Conservation (phyloP, 192 early-diverging fungal species). For the Phlyctochytrium arcticum region DNA sequence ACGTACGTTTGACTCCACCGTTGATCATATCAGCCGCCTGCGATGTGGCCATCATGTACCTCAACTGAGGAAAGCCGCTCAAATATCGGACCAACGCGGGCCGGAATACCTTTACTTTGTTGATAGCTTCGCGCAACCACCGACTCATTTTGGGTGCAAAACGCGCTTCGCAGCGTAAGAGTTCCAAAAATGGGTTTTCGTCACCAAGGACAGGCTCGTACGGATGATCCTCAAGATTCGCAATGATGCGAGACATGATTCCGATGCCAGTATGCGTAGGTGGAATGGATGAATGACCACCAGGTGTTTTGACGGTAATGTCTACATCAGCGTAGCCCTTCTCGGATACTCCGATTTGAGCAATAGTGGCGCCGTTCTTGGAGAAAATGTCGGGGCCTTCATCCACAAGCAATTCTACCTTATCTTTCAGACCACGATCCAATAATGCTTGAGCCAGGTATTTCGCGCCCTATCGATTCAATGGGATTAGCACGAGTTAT, state of each 20-base stretch:
- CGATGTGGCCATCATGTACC: conserved; percentile 34
- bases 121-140: conserved; percentile 15
- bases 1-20: conserved; percentile 40
- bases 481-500: too few relatives aligned
- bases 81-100: conserved; percentile 8
- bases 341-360: conserved; percentile 23
- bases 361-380: conserved; percentile 14
- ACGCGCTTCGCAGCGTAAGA: conserved; percentile 20
- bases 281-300: conserved; percentile 41
- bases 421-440: background rate
- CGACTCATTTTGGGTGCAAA: conserved; percentile 19
- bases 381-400: conserved; percentile 26
- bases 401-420: conserved; percentile 34
- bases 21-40: conserved; percentile 43
- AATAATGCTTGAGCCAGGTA: conserved; percentile 11
- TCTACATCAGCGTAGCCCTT: conserved; percentile 32
- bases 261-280: conserved; percentile 41
- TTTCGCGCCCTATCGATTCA: background rate
- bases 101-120: conserved; percentile 1
- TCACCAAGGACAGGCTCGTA: conserved; percentile 8
- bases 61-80: background rate
- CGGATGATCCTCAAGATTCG: conserved; percentile 21
- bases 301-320: conserved; percentile 22
- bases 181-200: conserved; percentile 22
- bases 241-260: conserved; percentile 17